These are phyloP conservation scores for Coemansia sp. DNA, from an alignment of 192 early-diverging fungal genomes.

Conservation along the genomic window DNA sequence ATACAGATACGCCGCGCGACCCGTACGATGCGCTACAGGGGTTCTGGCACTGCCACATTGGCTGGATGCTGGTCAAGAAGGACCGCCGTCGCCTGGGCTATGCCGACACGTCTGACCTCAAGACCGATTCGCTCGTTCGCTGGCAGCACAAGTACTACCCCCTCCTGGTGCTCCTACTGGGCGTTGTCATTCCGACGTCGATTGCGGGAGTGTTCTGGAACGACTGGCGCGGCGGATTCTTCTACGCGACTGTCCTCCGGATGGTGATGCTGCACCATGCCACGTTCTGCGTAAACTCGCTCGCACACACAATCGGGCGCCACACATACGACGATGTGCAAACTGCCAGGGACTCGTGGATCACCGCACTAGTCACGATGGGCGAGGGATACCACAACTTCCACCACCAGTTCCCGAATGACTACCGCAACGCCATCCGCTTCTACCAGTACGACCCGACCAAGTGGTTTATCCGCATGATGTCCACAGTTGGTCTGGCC, in stretches of 20 bases:
- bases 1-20: conserved; percentile 78
- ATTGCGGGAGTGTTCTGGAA: conserved; percentile 81
- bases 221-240: conserved; percentile 77
- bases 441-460: conserved; percentile 78
- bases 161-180: conserved; percentile 63
- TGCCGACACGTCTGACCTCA: conserved; percentile 75
- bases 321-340: conserved; percentile 72
- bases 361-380: conserved; percentile 71
- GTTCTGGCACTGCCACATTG: conserved; percentile 75
- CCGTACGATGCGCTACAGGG: conserved; percentile 78
- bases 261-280: conserved; percentile 79
- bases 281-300: conserved; percentile 82
- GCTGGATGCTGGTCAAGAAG: conserved; percentile 82
- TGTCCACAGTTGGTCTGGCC: conserved; percentile 57
- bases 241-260: conserved; percentile 66
- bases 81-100: conserved; percentile 66
- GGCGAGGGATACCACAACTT: conserved; percentile 86
- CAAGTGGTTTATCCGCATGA: conserved; percentile 70
- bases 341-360: conserved; percentile 76
- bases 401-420: conserved; percentile 82
- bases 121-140: conserved; percentile 62
- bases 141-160: conserved; percentile 78
- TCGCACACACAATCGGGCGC: conserved; percentile 74
- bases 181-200: conserved; percentile 73
- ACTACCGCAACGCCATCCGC: conserved; percentile 77